A percentile compares a stretch with the other conserved stretches of the same genome.
Evolutionary conservation across 495 filamentous ascomycete species (phyloP).

Genomic region (Lasiosphaeria miniovina): DNA sequence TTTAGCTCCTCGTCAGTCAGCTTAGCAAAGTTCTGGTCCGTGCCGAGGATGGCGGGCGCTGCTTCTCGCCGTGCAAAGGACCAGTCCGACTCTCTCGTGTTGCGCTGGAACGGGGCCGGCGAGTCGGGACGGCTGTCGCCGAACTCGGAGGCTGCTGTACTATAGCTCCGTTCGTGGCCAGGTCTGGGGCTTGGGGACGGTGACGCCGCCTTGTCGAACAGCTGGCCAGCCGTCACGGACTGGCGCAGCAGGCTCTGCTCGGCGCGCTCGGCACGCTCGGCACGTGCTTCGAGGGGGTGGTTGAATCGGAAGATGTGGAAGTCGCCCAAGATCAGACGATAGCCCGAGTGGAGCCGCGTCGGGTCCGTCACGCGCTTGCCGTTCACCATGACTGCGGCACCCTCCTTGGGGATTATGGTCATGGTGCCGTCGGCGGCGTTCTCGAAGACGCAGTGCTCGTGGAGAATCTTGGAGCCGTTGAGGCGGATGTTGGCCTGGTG

Average conservation of each 20-base stretch:
- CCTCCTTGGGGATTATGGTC: slow-evolving; percentile 81
- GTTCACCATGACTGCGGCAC: slow-evolving; percentile 96
- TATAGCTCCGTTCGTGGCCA: slow-evolving; percentile 73
- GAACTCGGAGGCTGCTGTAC: slow-evolving; percentile 63
- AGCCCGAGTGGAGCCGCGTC: slow-evolving; percentile 82
- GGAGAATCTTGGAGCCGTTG: slow-evolving; percentile 88
- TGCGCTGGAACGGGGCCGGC: slow-evolving; percentile 62
- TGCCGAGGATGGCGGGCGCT: slow-evolving; percentile 82
- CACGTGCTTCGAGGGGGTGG: slow-evolving; percentile 91
- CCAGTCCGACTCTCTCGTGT: slow-evolving; percentile 89
- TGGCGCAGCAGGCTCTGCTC: slow-evolving; percentile 77
- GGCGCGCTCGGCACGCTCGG: slow-evolving; percentile 72
- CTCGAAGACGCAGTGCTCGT: slow-evolving; percentile 91
- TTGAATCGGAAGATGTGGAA: slow-evolving; percentile 99
- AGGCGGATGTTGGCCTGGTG: slow-evolving; percentile 83
- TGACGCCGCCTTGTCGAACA: slow-evolving; percentile 44
- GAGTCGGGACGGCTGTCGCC: slow-evolving; percentile 77
- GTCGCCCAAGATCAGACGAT: slow-evolving; percentile 92
- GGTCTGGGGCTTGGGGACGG: slow-evolving; percentile 60
- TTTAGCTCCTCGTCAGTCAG: slow-evolving; percentile 94
- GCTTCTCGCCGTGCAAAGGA: slow-evolving; percentile 91
- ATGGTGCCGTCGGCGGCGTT: slow-evolving; percentile 83
- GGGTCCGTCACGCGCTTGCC: slow-evolving; percentile 81
- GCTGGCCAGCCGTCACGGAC: slow-evolving; percentile 77
- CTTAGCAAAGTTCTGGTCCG: slow-evolving; percentile 83